phyloP scores from a whole-genome alignment of 75 land plant genomes.

The Larix kaempferi region DNA sequence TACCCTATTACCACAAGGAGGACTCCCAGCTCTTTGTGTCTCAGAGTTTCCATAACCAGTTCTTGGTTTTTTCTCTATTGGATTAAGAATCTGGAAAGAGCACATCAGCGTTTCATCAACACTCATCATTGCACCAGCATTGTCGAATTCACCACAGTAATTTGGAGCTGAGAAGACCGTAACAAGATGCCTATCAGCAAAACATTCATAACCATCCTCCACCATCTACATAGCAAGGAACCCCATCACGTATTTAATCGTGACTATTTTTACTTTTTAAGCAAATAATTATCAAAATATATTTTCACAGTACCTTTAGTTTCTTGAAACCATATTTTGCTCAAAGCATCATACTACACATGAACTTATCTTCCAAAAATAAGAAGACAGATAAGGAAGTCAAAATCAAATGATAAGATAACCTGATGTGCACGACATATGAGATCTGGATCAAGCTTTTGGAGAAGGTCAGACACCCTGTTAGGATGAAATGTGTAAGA shows the following conservation, averaged over 20 bases:
- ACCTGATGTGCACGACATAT: too few relatives aligned
- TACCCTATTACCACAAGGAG: slow-evolving; percentile 25
- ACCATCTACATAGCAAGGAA: slow-evolving; percentile 37
- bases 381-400: too few relatives aligned
- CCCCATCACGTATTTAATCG: neutral
- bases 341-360: too few relatives aligned
- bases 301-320: too few relatives aligned
- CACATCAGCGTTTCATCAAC: slow-evolving; percentile 51
- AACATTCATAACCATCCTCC: slow-evolving; percentile 75
- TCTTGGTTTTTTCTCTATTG: slow-evolving; percentile 56
- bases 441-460: too few relatives aligned
- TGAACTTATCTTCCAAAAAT: too few relatives aligned
- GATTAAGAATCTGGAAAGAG: slow-evolving; percentile 41
- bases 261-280: too few relatives aligned
- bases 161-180: slow-evolving; percentile 60
- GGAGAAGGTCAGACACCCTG: too few relatives aligned
- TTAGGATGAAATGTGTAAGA: too few relatives aligned
- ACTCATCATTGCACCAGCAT: slow-evolving; percentile 55
- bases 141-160: slow-evolving; percentile 46
- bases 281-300: too few relatives aligned
- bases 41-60: slow-evolving; percentile 33
- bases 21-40: slow-evolving; percentile 40
- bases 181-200: slow-evolving; percentile 64
- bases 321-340: too few relatives aligned
- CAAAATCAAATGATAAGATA: too few relatives aligned